Evolutionary conservation across 495 filamentous ascomycete species (phyloP), one percentile per base, ranked within the genome.

Genomic region (Penicillium fimorum): DNA sequence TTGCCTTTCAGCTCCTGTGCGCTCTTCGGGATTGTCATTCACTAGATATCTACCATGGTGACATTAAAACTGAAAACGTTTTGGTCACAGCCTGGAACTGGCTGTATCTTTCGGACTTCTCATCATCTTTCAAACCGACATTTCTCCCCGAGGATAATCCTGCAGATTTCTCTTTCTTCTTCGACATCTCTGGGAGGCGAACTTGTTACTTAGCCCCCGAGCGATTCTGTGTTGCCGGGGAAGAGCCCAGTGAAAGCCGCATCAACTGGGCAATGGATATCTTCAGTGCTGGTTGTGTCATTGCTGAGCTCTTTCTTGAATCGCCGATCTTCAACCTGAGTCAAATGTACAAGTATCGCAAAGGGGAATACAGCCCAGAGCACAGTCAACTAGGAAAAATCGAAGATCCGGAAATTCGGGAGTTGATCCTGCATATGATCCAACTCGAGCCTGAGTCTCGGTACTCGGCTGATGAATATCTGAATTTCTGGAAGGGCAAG

Each of bases 31-130:
- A 99, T 67, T 96, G 91, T 62, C 95, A 99, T 71, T 78, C 87
- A 41, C 80, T 89, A n/a, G 88, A 92, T 56, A 79, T 97, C 49
- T 97, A 89, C 70, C 95, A 99, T 69, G 95, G 95, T 35, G 95
- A 99, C 68, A 97, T 99, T 73, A 99, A 99, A 74, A 91, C 94
- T 0, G 93, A 97, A 72, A 99, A 97, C 63, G 83, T 91, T 29
- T 78, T 99, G 47, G 92, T 97, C 41, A 99, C 95, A 1, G 96
- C 95, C 25, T 99, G 95, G 95, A 96, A 97, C 73, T 99, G 95
- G 95, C 85, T 99, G 13, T 97, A 97, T 69, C 83, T 99, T 11
- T 84, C 92, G 3, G 95, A 99, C 68, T 99, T 97, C 70, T 96
- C 94, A 20, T 88, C 90, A 4, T 89, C 89, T 2, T 97, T 96